Conservation (phyloP, 179 eudicot genomes). For the Vitellaria paradoxa region DNA sequence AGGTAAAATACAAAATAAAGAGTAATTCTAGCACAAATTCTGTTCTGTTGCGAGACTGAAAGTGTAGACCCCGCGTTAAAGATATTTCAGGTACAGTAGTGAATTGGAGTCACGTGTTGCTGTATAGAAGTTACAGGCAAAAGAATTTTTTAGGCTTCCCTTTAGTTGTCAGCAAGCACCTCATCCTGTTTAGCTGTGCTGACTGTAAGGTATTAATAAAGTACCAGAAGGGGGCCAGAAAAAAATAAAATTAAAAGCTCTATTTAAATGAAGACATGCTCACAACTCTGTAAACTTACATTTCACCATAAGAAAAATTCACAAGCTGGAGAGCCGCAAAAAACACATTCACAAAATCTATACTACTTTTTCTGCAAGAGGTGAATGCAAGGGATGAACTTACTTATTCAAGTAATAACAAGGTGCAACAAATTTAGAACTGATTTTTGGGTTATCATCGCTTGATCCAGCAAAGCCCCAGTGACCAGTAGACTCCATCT, state of each 20-base stretch:
- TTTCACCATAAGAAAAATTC: constrained; percentile 3
- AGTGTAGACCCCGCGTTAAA: background rate
- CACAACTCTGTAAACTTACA: background rate
- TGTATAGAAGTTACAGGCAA: background rate
- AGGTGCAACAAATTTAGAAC: constrained; percentile 83
- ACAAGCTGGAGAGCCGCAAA: background rate
- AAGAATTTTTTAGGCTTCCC: background rate
- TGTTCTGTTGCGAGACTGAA: background rate
- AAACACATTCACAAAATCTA: background rate
- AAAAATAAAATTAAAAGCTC: background rate
- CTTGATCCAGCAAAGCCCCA: constrained; percentile 96
- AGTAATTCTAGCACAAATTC: background rate
- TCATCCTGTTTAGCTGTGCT: too few relatives aligned
- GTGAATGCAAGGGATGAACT: constrained; percentile 16
- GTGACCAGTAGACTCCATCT: constrained; percentile 73
- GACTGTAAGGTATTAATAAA: background rate
- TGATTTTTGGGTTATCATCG: constrained; percentile 76
- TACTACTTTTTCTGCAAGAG: background rate
- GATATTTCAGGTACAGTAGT: background rate
- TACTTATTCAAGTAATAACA: constrained; percentile 88
- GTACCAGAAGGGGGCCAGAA: background rate
- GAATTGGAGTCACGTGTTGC: background rate
- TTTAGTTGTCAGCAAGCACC: background rate
- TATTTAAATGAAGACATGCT: background rate
- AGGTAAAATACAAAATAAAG: background rate